Percentiles rank a stretch among this genome's conserved stretches.
These are phyloP conservation scores for Phoma sp. DNA, from an alignment of 2,329 filamentous ascomycete species.

Conservation along the genomic window DNA sequence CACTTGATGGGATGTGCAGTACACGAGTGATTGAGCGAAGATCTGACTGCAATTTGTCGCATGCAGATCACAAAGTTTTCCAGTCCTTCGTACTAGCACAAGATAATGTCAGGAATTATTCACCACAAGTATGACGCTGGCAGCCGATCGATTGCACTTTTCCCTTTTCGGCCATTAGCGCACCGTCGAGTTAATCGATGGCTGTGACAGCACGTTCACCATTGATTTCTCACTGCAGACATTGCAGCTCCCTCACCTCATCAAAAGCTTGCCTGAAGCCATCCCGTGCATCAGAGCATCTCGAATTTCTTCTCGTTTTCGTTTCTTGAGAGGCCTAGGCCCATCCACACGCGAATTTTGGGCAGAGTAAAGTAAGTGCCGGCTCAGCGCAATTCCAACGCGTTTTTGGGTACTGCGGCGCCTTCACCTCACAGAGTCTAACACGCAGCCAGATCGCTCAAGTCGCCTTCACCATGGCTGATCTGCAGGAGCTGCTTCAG, in stretches of 20 bases:
- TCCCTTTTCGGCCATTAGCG: conserved; percentile 5
- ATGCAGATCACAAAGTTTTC: no score
- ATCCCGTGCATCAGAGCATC: conserved; percentile 16
- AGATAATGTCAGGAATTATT: no score
- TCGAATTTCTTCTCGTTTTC: not conserved
- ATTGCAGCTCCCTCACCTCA: conserved; percentile 11
- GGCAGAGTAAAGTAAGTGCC: conserved; percentile 38
- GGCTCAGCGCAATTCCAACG: not conserved
- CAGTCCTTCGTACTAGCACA: no score
- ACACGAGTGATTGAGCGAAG: no score
- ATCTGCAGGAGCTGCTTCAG: conserved; percentile 53
- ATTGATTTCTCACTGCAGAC: conserved; percentile 16
- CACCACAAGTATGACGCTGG: conserved; percentile 3
- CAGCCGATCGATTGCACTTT: conserved; percentile 5
- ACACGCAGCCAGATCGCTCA: conserved; percentile 30
- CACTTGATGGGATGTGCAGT: no score
- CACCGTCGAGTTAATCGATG: conserved; percentile 3
- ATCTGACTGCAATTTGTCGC: no score
- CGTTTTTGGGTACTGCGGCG: conserved; percentile 13
- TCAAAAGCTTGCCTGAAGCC: conserved; percentile 16
- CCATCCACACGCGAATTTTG: conserved; percentile 32
- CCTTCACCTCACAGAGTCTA: conserved; percentile 17
- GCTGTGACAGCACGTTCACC: conserved; percentile 6
- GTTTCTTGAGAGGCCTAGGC: conserved; percentile 12
- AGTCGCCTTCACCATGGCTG: conserved; percentile 46